Evolutionary conservation across 306 rosid genomes (phyloP), one percentile per base, ranked within the genome.

Genomic region (Vachellia pachyceras): DNA sequence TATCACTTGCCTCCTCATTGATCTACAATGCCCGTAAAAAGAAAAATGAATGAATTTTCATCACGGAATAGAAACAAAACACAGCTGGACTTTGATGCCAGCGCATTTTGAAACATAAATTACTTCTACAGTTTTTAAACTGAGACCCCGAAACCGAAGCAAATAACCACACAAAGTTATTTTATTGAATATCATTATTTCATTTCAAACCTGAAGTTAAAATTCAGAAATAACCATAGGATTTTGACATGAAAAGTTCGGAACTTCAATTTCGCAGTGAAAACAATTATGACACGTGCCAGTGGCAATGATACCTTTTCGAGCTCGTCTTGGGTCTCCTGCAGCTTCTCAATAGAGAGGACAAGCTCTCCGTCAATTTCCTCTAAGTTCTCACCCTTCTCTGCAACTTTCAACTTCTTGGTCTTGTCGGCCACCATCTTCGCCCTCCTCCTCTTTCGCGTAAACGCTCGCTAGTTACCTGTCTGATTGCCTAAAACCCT

Each of bases 1-100:
- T 87, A 70, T 93, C 99, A 80, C 97, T 91, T 4, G 97, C 97
- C 89, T 95, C 95, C 77, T 95, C 99, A 55, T 95, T 95, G 75
- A 95, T 90, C 98, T 93, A 80, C 55, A 85, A 46, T 17, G 44
- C 25, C 33, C 74, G 46, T 52, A 17, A 29, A 80, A 69, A 37
- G 36, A 40, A 61, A 77, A 23, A 33, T n/a, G 9, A 6, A 74
- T 15, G 69, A 79, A 41, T 42, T 25, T 20, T 57, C 47, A 65
- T 76, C 55, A 22, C 29, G 18, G 39, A 63, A 52, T 17, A 77
- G 45, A 33, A 15, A 75, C 20, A 57, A 75, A 39, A 55, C 12
- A 40, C 10, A 37, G 47, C 20, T 36, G 5, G 11, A 61, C 11
- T 17, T 37, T 15, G 22, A 67, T 68, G 3, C n/a, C 7, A 40